Percentiles rank a stretch among this genome's conserved stretches.
These are phyloP conservation scores for Apiotrichum veenhuisii DNA, from an alignment of 1,284 basidiomycete species.

Conservation along the genomic window DNA sequence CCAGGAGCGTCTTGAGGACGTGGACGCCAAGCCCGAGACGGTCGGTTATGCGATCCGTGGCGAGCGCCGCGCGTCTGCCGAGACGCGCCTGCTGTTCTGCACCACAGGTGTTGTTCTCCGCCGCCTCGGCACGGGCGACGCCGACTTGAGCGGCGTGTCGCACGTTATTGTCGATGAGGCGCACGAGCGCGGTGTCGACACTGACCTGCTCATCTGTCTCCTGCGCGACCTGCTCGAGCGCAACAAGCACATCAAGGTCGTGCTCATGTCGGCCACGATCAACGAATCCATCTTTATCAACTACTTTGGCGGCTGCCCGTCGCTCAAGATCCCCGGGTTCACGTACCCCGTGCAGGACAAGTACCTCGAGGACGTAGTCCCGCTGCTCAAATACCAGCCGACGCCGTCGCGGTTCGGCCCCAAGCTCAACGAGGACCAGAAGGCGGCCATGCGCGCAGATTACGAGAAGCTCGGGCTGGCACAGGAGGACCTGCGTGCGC, in stretches of 20 bases:
- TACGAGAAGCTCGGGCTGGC: constrained; percentile 58
- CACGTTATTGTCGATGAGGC: constrained; percentile 92
- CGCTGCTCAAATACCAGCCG: constrained; percentile 55
- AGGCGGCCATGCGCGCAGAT: constrained; percentile 54
- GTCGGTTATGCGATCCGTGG: constrained; percentile 89
- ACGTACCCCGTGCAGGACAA: constrained; percentile 73
- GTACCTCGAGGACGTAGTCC: constrained; percentile 75
- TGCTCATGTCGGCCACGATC: constrained; percentile 66
- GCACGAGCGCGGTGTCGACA: constrained; percentile 85
- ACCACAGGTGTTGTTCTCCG: constrained; percentile 88
- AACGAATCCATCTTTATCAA: constrained; percentile 72
- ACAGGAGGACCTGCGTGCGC: constrained; percentile 55
- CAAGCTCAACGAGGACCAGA: constrained; percentile 57
- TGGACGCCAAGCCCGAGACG: constrained; percentile 56
- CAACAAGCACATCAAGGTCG: constrained; percentile 66
- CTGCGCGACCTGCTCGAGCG: constrained; percentile 66
- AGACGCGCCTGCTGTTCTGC: constrained; percentile 79
- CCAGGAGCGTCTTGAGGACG: constrained; percentile 73
- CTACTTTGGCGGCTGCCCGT: constrained; percentile 77
- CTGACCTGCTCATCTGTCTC: constrained; percentile 85
- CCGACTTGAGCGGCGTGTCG: constrained; percentile 66
- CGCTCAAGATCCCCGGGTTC: constrained; percentile 78
- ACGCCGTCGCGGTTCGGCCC: constrained; percentile 41
- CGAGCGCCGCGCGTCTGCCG: constrained; percentile 65
- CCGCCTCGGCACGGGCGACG: constrained; percentile 66